Evolutionary conservation across 768 basidiomycete species (phyloP).

Genomic region (Xerocomus spinulosus): DNA sequence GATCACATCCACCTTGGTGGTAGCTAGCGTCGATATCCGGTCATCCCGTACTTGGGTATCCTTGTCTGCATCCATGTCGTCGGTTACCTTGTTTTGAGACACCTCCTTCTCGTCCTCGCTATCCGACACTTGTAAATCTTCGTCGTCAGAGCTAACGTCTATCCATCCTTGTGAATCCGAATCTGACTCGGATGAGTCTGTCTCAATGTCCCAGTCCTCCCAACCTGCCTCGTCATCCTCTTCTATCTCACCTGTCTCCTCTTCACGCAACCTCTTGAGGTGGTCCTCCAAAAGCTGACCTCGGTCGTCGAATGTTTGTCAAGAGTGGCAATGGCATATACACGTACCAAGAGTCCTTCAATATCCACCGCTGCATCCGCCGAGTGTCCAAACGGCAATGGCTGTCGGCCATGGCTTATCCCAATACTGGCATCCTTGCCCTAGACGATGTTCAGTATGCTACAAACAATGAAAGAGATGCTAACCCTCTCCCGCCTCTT

Average conservation of each 20-base stretch:
- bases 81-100: constrained; percentile 7
- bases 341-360: constrained; percentile 78
- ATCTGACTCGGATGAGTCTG: constrained; percentile 56
- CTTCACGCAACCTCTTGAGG: constrained; percentile 64
- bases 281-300: constrained; percentile 84
- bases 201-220: constrained; percentile 88
- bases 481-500: constrained; percentile 81
- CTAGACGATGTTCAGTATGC: constrained; percentile 33
- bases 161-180: constrained; percentile 74
- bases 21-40: constrained; percentile 65
- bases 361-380: constrained; percentile 76
- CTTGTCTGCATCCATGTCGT: constrained; percentile 3
- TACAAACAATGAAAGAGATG: background rate
- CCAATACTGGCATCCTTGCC: constrained; percentile 91
- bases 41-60: constrained; percentile 28
- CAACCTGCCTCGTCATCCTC: constrained; percentile 69
- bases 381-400: constrained; percentile 79
- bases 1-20: constrained; percentile 58
- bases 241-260: constrained; percentile 50
- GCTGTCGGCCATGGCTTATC: constrained; percentile 54
- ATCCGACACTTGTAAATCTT: constrained; percentile 73
- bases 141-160: constrained; percentile 66
- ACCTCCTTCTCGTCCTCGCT: constrained; percentile 66
- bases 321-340: background rate
- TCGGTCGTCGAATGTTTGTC: background rate